Conservation (phyloP, 352 stramenopile species). For the Phytophthora fragariae region DNA sequence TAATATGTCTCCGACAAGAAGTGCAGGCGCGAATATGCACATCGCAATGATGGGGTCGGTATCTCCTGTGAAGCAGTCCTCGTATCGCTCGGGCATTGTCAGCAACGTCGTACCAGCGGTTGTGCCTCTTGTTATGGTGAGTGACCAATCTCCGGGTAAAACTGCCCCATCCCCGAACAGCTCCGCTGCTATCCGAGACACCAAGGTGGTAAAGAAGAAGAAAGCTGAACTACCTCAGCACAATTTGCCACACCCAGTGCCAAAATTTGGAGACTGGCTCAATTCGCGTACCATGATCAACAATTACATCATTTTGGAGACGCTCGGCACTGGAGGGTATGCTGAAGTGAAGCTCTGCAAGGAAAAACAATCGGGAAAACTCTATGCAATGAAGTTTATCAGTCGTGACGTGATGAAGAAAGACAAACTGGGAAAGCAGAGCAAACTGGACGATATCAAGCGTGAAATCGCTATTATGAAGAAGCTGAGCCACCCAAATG, state of each 20-base stretch:
- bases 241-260: slow-evolving; percentile 78
- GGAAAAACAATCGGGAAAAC: slow-evolving; percentile 74
- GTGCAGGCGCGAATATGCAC: slow-evolving; percentile 20
- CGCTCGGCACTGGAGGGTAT: slow-evolving; percentile 88
- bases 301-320: slow-evolving; percentile 93
- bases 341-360: slow-evolving; percentile 93
- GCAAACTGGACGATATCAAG: slow-evolving; percentile 89
- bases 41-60: slow-evolving; percentile 21
- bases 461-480: slow-evolving; percentile 98
- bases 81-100: slow-evolving; percentile 64
- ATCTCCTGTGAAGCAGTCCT: slow-evolving; percentile 50
- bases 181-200: slow-evolving; percentile 64
- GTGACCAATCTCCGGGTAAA: slow-evolving; percentile 23
- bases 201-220: slow-evolving; percentile 87
- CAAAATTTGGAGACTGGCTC: slow-evolving; percentile 87
- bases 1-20: slow-evolving; percentile 55
- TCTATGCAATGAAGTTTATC: slow-evolving; percentile 91
- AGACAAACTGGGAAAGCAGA: slow-evolving; percentile 81
- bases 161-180: slow-evolving; percentile 10
- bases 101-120: slow-evolving; percentile 41
- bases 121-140: slow-evolving; percentile 46
- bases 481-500: slow-evolving; percentile 95
- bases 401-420: slow-evolving; percentile 90
- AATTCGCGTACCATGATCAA: slow-evolving; percentile 93
- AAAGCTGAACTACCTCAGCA: slow-evolving; percentile 75